A percentile compares a stretch with the other conserved stretches of the same genome.
Evolutionary conservation across 305 asterid genomes (phyloP).

Genomic region (Solanum aculeatissimum): DNA sequence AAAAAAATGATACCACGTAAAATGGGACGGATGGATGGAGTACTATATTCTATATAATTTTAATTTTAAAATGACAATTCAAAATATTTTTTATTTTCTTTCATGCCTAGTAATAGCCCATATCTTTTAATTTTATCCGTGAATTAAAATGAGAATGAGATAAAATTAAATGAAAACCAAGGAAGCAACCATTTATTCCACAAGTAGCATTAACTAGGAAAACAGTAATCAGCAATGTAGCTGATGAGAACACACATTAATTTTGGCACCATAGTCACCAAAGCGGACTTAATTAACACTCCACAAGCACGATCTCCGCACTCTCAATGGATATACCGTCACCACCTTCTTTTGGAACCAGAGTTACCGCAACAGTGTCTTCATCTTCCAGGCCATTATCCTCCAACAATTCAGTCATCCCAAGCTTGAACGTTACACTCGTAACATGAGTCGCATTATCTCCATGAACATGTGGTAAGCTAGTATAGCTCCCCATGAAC

Average conservation of each 20-base stretch:
- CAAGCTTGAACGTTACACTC: conserved; percentile 6
- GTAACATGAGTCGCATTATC: not conserved
- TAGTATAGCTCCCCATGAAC: conserved; percentile 38
- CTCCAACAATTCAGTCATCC: conserved; percentile 24
- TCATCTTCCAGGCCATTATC: conserved; percentile 40
- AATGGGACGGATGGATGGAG: too few species aligned
- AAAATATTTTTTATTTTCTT: too few species aligned
- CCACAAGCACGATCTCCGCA: conserved; percentile 13
- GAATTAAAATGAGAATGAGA: not conserved
- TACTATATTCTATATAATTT: too few species aligned
- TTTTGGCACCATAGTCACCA: not conserved
- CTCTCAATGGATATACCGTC: conserved; percentile 27
- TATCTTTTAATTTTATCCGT: too few species aligned
- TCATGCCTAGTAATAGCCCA: too few species aligned
- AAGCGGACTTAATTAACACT: not conserved
- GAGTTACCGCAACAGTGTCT: conserved; percentile 27
- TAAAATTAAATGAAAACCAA: not conserved
- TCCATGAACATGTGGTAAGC: conserved; percentile 36
- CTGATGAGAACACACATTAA: not conserved
- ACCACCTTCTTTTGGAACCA: conserved; percentile 32
- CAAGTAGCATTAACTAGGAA: not conserved
- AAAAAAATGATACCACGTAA: too few species aligned
- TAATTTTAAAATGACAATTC: too few species aligned
- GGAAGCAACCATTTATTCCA: not conserved
- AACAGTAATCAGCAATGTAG: not conserved